phyloP scores from a whole-genome alignment of 2,329 filamentous ascomycete genomes.

The Tolypocladium ophioglossoides region DNA sequence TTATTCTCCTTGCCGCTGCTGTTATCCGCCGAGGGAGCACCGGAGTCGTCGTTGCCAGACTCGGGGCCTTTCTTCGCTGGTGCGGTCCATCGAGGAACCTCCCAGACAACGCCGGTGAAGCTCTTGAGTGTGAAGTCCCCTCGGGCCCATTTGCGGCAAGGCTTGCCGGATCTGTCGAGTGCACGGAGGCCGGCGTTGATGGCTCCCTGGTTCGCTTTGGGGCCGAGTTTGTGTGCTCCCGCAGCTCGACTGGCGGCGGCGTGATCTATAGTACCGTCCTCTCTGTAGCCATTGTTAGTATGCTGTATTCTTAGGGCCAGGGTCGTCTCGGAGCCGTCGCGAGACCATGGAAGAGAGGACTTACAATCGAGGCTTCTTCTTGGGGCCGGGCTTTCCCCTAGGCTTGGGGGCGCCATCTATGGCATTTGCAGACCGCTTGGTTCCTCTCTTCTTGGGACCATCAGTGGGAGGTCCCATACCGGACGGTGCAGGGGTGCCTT shows the following conservation, averaged over 20 bases:
- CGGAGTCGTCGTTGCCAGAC: slow-evolving; percentile 34
- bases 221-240: slow-evolving; percentile 72
- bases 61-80: slow-evolving; percentile 46
- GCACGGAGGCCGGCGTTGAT: slow-evolving; percentile 95
- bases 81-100: slow-evolving; percentile 72
- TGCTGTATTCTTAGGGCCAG: slow-evolving; percentile 1
- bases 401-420: slow-evolving; percentile 56
- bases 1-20: slow-evolving; percentile 55
- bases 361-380: slow-evolving; percentile 93
- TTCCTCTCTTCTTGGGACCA: slow-evolving; percentile 64
- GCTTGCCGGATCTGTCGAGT: slow-evolving; percentile 82
- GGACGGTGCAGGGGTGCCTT: slow-evolving; percentile 43
- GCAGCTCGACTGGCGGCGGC: slow-evolving; percentile 36
- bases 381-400: slow-evolving; percentile 82
- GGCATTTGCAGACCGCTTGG: slow-evolving; percentile 57
- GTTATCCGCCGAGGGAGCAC: slow-evolving; percentile 33
- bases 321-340: slow-evolving; percentile 1
- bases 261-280: slow-evolving; percentile 53
- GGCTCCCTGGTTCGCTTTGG: slow-evolving; percentile 91
- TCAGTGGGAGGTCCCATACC: slow-evolving; percentile 51
- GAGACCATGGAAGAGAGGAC: slow-evolving; percentile 26
- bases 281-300: slow-evolving; percentile 31
- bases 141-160: slow-evolving; percentile 84
- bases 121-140: slow-evolving; percentile 78
- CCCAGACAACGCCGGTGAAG: slow-evolving; percentile 82